A percentile compares a stretch with the other conserved stretches of the same genome.
Conservation (phyloP, 106 monocot species). For the Dendrobium huoshanense region DNA sequence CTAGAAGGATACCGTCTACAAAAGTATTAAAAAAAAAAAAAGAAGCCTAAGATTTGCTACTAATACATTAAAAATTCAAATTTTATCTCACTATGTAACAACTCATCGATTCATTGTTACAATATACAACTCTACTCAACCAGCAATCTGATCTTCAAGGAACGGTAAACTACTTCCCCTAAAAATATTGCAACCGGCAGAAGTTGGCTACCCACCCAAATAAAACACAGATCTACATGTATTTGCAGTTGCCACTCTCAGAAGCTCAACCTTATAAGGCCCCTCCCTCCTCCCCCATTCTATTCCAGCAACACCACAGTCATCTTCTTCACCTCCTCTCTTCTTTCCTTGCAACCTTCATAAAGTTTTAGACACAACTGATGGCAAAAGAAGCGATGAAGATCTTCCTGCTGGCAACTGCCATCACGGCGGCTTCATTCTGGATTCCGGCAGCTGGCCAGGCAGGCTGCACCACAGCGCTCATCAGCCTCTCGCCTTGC, state of each 20-base stretch:
- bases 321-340: not conserved
- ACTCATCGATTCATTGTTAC: too few relatives aligned
- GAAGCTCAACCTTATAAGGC: not conserved
- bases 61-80: too few relatives aligned
- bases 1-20: too few relatives aligned
- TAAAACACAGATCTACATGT: not conserved
- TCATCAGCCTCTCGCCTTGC: conserved; percentile 34
- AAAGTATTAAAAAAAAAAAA: too few relatives aligned
- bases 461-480: conserved; percentile 23
- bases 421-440: conserved; percentile 8
- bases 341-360: not conserved
- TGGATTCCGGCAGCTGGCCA: conserved; percentile 9
- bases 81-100: too few relatives aligned
- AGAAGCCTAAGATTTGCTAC: too few relatives aligned
- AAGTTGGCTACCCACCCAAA: conserved; percentile 2
- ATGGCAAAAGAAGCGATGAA: conserved; percentile 8
- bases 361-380: not conserved
- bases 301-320: not conserved
- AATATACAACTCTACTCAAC: too few relatives aligned
- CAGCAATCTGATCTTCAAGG: too few relatives aligned
- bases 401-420: not conserved
- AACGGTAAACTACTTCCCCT: too few relatives aligned
- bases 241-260: not conserved
- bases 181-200: not conserved
- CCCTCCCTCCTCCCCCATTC: not conserved